Conservation (phyloP, 2,329 filamentous ascomycete species). For the Sporothrix pallida region DNA sequence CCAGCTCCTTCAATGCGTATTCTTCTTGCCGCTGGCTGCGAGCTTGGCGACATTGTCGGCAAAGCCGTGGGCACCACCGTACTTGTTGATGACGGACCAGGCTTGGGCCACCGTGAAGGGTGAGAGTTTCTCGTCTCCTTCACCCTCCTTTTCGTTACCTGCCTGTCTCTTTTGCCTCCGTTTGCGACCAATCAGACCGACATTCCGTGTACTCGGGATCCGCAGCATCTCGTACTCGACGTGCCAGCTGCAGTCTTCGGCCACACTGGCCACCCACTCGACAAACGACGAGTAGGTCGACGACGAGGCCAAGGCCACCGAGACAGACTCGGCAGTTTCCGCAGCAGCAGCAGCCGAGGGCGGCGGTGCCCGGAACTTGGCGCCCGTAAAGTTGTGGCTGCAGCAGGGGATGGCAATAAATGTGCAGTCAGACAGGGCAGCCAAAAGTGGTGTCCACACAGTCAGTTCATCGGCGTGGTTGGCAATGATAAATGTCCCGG, state of each 20-base stretch:
- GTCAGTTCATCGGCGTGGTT: slow-evolving; percentile 98
- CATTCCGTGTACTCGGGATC: slow-evolving; percentile 91
- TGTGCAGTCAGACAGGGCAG: slow-evolving; percentile 73
- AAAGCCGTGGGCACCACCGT: slow-evolving; percentile 64
- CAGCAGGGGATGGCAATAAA: slow-evolving; percentile 97
- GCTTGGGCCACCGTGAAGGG: slow-evolving; percentile 45
- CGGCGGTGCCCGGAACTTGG: slow-evolving; percentile 69
- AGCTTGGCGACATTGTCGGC: slow-evolving; percentile 54
- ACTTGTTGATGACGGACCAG: slow-evolving; percentile 52
- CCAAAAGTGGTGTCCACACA: slow-evolving; percentile 91
- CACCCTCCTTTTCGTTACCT: neutral
- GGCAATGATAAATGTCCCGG: slow-evolving; percentile 87
- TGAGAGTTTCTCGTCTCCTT: slow-evolving; percentile 39
- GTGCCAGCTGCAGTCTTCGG: slow-evolving; percentile 72
- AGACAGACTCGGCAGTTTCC: slow-evolving; percentile 57
- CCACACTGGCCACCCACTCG: slow-evolving; percentile 74
- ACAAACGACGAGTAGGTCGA: slow-evolving; percentile 87
- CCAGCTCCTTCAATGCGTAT: slow-evolving; percentile 22
- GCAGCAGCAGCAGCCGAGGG: slow-evolving; percentile 54
- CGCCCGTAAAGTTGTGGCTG: slow-evolving; percentile 82
- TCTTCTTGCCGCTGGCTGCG: slow-evolving; percentile 28
- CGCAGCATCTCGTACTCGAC: slow-evolving; percentile 84
- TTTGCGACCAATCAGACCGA: slow-evolving; percentile 73
- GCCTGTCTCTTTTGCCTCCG: slow-evolving; percentile 40
- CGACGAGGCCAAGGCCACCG: slow-evolving; percentile 53